Conservation (phyloP, 202 grass and related monocot genomes). For the Setaria italica region DNA sequence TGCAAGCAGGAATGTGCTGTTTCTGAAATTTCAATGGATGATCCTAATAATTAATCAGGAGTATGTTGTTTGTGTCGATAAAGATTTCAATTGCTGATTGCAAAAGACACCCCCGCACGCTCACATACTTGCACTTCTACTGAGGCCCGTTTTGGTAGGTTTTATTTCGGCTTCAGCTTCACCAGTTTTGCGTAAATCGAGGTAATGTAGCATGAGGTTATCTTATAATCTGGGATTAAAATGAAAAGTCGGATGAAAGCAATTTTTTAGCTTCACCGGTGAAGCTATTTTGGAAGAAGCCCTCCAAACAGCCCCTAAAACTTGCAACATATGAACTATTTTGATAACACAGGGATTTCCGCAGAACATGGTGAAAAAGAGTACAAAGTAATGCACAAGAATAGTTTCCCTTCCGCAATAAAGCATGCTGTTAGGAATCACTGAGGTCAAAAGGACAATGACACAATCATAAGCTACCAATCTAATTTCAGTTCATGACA, state of each 20-base stretch:
- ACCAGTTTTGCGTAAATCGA: too few species aligned
- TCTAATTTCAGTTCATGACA: conserved; percentile 18
- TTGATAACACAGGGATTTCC: not conserved
- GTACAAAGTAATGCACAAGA: too few species aligned
- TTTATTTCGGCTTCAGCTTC: too few species aligned
- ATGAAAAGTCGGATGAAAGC: too few species aligned
- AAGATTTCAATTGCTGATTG: not conserved
- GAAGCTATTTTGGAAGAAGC: too few species aligned
- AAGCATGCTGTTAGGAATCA: not conserved
- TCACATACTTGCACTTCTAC: not conserved
- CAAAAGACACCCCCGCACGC: not conserved
- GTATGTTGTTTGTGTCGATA: not conserved
- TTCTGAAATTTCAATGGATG: not conserved
- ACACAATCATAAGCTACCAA: not conserved
- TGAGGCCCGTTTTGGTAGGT: too few species aligned
- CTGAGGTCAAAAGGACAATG: not conserved
- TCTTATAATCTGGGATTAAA: too few species aligned
- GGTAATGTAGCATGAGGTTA: too few species aligned
- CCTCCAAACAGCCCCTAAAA: too few species aligned
- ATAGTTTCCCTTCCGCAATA: not conserved
- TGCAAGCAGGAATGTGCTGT: not conserved
- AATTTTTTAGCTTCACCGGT: too few species aligned
- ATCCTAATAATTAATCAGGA: not conserved
- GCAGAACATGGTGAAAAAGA: not conserved
- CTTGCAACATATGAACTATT: not conserved